Base-by-base conservation (phyloP, 371 early-diverging fungal genomes). In the Syncephalastrum racemosum region DNA sequence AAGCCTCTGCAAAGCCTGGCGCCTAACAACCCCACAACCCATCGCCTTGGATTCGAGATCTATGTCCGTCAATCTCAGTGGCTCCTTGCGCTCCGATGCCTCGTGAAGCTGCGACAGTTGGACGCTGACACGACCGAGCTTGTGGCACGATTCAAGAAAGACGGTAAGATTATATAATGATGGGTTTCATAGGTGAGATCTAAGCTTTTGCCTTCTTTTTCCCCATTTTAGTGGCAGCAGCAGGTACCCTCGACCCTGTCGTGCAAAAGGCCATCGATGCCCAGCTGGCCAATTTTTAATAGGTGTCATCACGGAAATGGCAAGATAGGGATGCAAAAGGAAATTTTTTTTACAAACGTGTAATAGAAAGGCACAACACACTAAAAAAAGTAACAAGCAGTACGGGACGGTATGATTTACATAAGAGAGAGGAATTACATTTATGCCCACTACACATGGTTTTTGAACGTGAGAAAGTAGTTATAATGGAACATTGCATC, bases 21-120 rank as follows among this genome's bases (percentile, higher is more conserved):
- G 6, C 72, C 83, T 15, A 57, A 80, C n/a, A 62, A 67, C 14
- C 66, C 80, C 15, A 84, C 88, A 56, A 84, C 87, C 7, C 89
- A 92, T 50, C 54, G 82, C 18, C 73, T 90, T 47, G 89, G 85
- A 18, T 86, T 85, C 60, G 89, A 88, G 54, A 84, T 94, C 14
- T 92, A 92, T 60, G 50, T 90, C 56, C 82, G 91, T 51, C 91
- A 90, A 83, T 79, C 83, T 58, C 91, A 90, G 69, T 83, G 83
- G 64, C 67, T 93, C 44, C 70, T 92, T 56, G 93, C 91, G 3
- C 67, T 87, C 56, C 86, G 80, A 68, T 67, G 85, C 18, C 71
- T 94, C 63, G 67, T 85, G 49, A 81, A 82, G 53, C 81, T 4
- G 57, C 73, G 27, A 27, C 27, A 27, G 27, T 3, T 27, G 45